Evolutionary conservation across 164 flowering plant genomes (phyloP), one percentile per base, ranked within the genome.

Genomic region (Platanus orientalis): DNA sequence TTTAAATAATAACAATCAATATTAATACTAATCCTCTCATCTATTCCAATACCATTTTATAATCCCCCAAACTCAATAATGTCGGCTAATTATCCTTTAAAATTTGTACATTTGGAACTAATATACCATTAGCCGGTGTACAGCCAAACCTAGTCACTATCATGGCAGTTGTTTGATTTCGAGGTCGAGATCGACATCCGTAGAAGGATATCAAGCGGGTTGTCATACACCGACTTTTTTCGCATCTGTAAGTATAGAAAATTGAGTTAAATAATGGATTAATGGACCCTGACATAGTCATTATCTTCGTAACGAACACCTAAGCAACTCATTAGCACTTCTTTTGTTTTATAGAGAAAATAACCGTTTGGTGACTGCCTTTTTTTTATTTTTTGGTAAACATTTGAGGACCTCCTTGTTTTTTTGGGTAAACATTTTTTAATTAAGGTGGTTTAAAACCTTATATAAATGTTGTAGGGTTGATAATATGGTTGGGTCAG

Each of bases 101-200:
- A 30, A 24, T 34, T 11, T 55, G 40, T 62, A 26, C 6, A 50
- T 24, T 39, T 36, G 10, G 42, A 63, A 13, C 21, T 1, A 24
- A 50, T 49, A n/a, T 48, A 49, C 13, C 32, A 49, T 21, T 61
- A 9, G 10, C 12, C 14, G 36, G 42, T 21, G 45, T 40, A 21
- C 23, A n/a, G n/a, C n/a, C n/a, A n/a, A n/a, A n/a, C n/a, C n/a
- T n/a, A n/a, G n/a, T n/a, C 42, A 2, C 2, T 48, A 28, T 50
- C 64, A 32, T 11, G 56, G 20, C 26, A 19, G 57, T 52, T 52
- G 69, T 36, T 66, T 40, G 27, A n/a, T 28, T 56, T 56, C 9
- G 42, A 53, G 58, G 53, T 62, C 11, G 34, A 23, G 68, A 57
- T 57, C 24, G 61, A 56, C 25, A 24, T 23, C 9, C 0, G 1